Evolutionary conservation across 495 filamentous ascomycete species (phyloP), one percentile per base, ranked within the genome.

Genomic region (Parmelia sp.): DNA sequence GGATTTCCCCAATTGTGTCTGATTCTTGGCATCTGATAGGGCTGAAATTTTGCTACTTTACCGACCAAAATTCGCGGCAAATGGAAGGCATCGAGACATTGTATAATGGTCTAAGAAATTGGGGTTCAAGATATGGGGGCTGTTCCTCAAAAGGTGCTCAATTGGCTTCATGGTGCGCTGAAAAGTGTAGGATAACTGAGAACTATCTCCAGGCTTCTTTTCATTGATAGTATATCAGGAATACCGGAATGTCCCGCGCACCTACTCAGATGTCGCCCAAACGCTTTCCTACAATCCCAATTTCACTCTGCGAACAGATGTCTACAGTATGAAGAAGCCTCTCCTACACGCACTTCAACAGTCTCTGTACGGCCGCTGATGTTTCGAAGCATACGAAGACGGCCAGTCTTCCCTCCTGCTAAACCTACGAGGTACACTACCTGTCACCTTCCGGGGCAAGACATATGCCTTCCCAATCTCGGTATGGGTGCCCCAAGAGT

Each of bases 401-500:
- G 94, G 94, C 68, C 80, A 82, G 65, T 91, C 91, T 21, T 89
- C 92, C 53, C 86, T 98, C 49, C 87, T 98, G 66, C 80, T 98
- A 60, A 89, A 90, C 65, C 82, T 98, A 31, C 83, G 84, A 63
- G 94, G 94, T 65, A 96, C 91, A 19, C 76, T 98, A 31, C 93
- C 94, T 51, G 91, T 94, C 56, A 72, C 78, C 60, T 98, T 96
- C 76, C 89, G 94, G 69, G 92, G 92, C 70, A 84, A 86, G 21
- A 89, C 87, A 17, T 98, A 97, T 75, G 86, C 90, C 61, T 96
- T 97, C 65, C 94, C 94, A 14, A 81, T 98, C 60, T 85, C 90
- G 66, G 68, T 97, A 83, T 98, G 95, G 95, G 82, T 98, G n/a
- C 94, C 95, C 2, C 91, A 94, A 69, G 84, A 86, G 36, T 98